A percentile compares a stretch with the other conserved stretches of the same genome.
phyloP scores from a whole-genome alignment of 2,329 filamentous ascomycete species.

The Catunica adiposa region DNA sequence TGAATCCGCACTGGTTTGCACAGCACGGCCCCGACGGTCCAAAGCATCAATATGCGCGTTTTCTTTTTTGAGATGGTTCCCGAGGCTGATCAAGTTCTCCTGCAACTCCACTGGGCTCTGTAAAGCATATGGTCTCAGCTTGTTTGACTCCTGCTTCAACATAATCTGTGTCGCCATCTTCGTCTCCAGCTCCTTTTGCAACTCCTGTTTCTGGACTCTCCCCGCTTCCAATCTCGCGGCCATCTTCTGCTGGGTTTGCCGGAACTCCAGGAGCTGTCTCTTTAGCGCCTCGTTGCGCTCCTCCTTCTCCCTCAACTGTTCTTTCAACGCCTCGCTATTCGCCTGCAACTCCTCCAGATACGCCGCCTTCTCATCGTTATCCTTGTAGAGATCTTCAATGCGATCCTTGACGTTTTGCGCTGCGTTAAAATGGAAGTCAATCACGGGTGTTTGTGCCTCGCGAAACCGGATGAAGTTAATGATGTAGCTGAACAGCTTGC shows the following conservation, averaged over 20 bases:
- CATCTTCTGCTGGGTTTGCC: constrained; percentile 67
- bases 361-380: constrained; percentile 75
- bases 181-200: constrained; percentile 56
- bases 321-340: constrained; percentile 66
- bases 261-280: constrained; percentile 61
- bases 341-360: constrained; percentile 65
- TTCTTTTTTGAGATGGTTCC: constrained; percentile 59
- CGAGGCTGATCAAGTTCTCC: constrained; percentile 63
- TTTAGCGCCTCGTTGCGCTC: constrained; percentile 77
- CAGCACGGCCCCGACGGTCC: constrained; percentile 69
- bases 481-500: constrained; percentile 92
- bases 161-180: constrained; percentile 53
- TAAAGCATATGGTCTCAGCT: constrained; percentile 78
- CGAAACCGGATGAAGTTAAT: constrained; percentile 98
- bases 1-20: constrained; percentile 83
- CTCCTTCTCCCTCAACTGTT: constrained; percentile 68
- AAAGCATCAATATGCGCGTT: constrained; percentile 74
- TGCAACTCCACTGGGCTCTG: constrained; percentile 77
- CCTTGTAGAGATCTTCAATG: constrained; percentile 69
- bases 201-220: constrained; percentile 60
- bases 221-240: constrained; percentile 68
- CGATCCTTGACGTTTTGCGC: constrained; percentile 69
- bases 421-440: constrained; percentile 88
- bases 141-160: constrained; percentile 69
- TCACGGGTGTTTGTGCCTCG: constrained; percentile 74